Conservation (phyloP, 495 filamentous ascomycete species). For the Aspergillus steynii region DNA sequence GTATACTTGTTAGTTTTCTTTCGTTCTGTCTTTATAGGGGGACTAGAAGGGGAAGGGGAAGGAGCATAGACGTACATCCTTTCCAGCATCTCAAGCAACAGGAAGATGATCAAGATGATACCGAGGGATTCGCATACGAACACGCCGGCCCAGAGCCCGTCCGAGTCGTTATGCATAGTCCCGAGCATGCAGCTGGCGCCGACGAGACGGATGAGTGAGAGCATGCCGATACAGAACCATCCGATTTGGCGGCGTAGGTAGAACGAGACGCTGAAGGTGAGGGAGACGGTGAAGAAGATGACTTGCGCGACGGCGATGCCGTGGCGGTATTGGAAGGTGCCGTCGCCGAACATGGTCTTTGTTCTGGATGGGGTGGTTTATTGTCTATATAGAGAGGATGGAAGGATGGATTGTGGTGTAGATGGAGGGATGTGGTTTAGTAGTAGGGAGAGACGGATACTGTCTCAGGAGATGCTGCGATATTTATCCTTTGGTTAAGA, state of each 20-base stretch:
- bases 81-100: slow-evolving; percentile 18
- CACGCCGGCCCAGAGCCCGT: slow-evolving; percentile 19
- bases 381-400: not conserved
- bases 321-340: slow-evolving; percentile 14
- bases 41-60: not conserved
- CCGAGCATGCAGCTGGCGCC: slow-evolving; percentile 20
- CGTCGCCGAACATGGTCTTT: slow-evolving; percentile 5
- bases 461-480: not conserved
- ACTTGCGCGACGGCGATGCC: slow-evolving; percentile 20
- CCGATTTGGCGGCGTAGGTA: slow-evolving; percentile 16
- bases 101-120: slow-evolving; percentile 20
- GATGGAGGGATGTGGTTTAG: not conserved
- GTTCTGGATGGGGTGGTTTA: not conserved
- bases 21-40: too few species aligned
- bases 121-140: slow-evolving; percentile 25
- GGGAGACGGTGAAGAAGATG: slow-evolving; percentile 2
- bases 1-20: not conserved
- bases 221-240: slow-evolving; percentile 21
- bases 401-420: not conserved
- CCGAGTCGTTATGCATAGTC: slow-evolving; percentile 14
- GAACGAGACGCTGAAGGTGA: slow-evolving; percentile 3
- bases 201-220: slow-evolving; percentile 17
- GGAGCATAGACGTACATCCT: slow-evolving; percentile 10
- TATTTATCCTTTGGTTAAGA: not conserved
- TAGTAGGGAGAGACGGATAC: not conserved